Percentiles rank a stretch among this genome's conserved stretches.
phyloP scores from a whole-genome alignment of 441 rosid genomes.

The Metrosideros polymorpha region DNA sequence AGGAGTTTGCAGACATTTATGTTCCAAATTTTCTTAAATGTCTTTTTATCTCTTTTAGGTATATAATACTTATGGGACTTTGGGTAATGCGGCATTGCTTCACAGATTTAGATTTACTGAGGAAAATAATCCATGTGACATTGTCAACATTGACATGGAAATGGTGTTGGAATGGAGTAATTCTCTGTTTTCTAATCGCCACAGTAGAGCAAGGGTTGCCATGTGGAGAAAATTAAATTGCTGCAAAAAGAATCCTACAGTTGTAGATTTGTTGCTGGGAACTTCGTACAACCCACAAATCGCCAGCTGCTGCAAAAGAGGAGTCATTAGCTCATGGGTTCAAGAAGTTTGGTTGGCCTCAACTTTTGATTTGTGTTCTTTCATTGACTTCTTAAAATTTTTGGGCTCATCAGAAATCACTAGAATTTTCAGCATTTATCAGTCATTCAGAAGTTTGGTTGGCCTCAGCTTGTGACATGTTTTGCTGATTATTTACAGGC shows the following conservation, averaged over 20 bases:
- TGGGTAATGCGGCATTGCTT: conserved; percentile 88
- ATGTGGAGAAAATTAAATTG: conserved; percentile 63
- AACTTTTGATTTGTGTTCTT: neutral
- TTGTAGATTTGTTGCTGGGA: conserved; percentile 77
- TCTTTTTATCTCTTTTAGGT: conserved; percentile 30
- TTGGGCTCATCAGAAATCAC: neutral
- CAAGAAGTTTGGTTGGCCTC: too few species aligned
- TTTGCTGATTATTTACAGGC: too few species aligned
- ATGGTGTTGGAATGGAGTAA: conserved; percentile 61
- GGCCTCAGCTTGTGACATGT: too few species aligned
- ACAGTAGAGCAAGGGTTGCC: conserved; percentile 55
- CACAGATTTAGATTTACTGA: conserved; percentile 92
- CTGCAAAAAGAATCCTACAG: conserved; percentile 52
- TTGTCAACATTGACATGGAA: conserved; percentile 79
- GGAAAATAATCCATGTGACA: conserved; percentile 52
- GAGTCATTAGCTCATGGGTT: conserved; percentile 56
- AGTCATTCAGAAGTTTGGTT: neutral
- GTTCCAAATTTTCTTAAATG: neutral
- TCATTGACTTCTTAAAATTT: neutral
- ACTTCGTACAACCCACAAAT: conserved; percentile 61
- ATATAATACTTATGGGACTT: conserved; percentile 75
- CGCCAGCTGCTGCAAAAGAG: conserved; percentile 79
- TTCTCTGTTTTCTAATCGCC: conserved; percentile 46
- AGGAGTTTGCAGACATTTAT: neutral
- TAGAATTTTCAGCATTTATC: neutral